phyloP scores from a whole-genome alignment of 345 rosid genomes.

The Corchorus capsularis region DNA sequence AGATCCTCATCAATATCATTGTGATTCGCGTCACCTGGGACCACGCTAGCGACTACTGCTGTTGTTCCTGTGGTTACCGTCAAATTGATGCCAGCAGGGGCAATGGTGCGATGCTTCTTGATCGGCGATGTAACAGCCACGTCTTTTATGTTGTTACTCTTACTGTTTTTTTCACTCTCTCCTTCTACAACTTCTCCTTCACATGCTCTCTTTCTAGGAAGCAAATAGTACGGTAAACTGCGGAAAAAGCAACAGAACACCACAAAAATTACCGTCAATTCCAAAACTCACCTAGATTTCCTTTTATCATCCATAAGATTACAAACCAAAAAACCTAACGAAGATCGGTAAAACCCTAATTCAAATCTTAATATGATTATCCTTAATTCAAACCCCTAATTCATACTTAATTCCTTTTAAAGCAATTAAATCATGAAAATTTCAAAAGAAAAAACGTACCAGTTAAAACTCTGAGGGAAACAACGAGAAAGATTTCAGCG shows the following conservation, averaged over 20 bases:
- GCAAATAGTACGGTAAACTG: constrained; percentile 90
- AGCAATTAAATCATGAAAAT: not conserved
- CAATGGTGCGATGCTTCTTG: constrained; percentile 58
- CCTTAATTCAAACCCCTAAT: too few species aligned
- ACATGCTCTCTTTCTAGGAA: constrained; percentile 86
- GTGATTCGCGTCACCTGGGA: too few species aligned
- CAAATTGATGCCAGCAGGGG: constrained; percentile 24
- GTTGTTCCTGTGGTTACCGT: constrained; percentile 27
- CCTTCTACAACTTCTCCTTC: constrained; percentile 56
- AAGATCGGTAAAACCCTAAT: constrained; percentile 37
- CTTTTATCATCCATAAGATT: not conserved
- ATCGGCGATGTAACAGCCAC: constrained; percentile 35
- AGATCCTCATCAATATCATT: too few species aligned
- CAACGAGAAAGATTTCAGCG: not conserved
- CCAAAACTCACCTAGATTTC: constrained; percentile 8
- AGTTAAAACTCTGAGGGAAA: constrained; percentile 41
- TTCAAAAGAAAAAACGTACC: constrained; percentile 45
- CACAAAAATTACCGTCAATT: constrained; percentile 34
- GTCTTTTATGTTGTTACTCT: constrained; percentile 20
- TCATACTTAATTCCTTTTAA: not conserved
- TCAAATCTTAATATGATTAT: constrained; percentile 30
- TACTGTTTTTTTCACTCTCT: constrained; percentile 33
- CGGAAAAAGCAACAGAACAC: constrained; percentile 45
- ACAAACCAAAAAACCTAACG: not conserved
- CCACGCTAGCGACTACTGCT: constrained; percentile 37